Base-by-base conservation (phyloP, 306 rosid genomes). In the Quercus bicolor region DNA sequence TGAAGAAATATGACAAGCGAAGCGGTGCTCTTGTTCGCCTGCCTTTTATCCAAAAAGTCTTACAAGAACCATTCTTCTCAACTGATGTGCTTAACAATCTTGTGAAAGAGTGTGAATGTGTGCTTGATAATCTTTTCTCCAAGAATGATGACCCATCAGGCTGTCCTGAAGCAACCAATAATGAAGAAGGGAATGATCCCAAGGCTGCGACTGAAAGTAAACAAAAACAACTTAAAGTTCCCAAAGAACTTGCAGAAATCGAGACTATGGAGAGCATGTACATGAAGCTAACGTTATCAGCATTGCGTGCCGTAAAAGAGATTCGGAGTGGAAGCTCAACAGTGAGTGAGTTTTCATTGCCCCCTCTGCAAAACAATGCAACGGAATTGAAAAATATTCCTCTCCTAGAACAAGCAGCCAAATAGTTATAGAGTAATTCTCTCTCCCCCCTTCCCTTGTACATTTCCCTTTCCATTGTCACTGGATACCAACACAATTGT, bases 1-100 rank as follows among this genome's bases (percentile, higher is more conserved):
- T 93, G 72, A 94, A 94, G 89, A 94, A 94, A 80, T 92, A 94
- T 57, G 97, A 92, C 72, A 94, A 92, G 89, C 86, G 92, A 83
- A 91, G 91, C 9, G 97, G 97, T 68, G 93, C 89, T 72, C 86
- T 89, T 12, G 57, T 84, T 73, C 92, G 97, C 40, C 74, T 91
- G 62, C 91, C 97, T 68, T 91, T 89, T 69, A 89, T 94, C 84
- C 94, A 92, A 85, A 84, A 83, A 73, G 97, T 92, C 78, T 61
- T 92, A 84, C 87, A 84, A 80, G 90, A 94, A 61, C 98, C 98
- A 11, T 94, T 94, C 91, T 94, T 82, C 86, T 84, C 87, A 51
- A 91, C 86, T 14, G 97, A 94, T 52, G 91, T 91, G 78, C 86
- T 94, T 20, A 65, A 84, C 80, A 85, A 86, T 78, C 97, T 94